Evolutionary conservation across 768 basidiomycete genomes (phyloP).

Genomic region (Pleurotus giganteus): DNA sequence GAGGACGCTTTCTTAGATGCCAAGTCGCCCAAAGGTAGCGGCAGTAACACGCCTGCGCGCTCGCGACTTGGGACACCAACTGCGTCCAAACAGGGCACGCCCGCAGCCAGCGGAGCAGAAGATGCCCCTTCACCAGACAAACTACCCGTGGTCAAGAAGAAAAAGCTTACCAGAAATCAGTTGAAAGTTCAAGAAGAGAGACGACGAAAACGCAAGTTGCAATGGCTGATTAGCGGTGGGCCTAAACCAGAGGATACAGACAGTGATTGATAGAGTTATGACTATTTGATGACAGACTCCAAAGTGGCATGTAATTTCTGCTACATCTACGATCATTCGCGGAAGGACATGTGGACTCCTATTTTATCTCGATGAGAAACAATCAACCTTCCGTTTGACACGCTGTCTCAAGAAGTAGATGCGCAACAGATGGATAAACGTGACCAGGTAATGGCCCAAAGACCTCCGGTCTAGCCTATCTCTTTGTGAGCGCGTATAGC

Average conservation of each 20-base stretch:
- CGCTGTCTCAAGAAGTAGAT: too few species aligned
- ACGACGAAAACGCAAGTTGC: conserved; percentile 71
- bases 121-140: conserved; percentile 29
- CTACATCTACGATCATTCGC: too few species aligned
- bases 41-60: conserved; percentile 64
- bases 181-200: conserved; percentile 88
- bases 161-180: conserved; percentile 89
- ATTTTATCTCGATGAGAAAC: too few species aligned
- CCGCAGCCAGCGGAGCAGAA: conserved; percentile 77
- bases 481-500: too few species aligned
- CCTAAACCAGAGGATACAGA: conserved; percentile 83
- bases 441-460: too few species aligned
- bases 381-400: too few species aligned
- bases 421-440: too few species aligned
- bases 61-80: conserved; percentile 71
- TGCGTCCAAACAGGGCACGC: conserved; percentile 71
- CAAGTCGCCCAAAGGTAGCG: conserved; percentile 70
- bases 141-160: conserved; percentile 65
- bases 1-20: conserved; percentile 80
- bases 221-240: conserved; percentile 83
- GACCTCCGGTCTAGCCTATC: too few species aligned
- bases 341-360: too few species aligned
- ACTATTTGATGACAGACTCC: not conserved
- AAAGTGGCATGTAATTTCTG: too few species aligned
- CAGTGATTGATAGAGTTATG: conserved; percentile 40